These are phyloP conservation scores for Kwoniella sp. DNA, from an alignment of 768 basidiomycete species.

Conservation along the genomic window DNA sequence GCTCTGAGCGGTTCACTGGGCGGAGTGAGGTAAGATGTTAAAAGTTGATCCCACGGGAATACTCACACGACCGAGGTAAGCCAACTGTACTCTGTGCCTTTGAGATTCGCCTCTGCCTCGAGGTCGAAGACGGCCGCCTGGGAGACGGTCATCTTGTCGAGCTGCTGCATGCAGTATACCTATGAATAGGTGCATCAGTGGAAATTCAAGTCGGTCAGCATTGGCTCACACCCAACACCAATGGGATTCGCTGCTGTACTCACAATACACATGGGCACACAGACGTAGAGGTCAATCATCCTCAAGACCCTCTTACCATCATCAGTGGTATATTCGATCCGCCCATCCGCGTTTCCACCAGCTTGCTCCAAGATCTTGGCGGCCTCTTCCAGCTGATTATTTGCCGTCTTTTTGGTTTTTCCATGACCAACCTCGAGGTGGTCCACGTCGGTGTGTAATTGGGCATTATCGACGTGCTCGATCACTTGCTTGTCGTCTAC, in stretches of 20 bases:
- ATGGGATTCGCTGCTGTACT: background rate
- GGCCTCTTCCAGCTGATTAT: slow-evolving; percentile 33
- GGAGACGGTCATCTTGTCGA: slow-evolving; percentile 59
- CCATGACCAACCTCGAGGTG: background rate
- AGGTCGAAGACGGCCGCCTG: slow-evolving; percentile 62
- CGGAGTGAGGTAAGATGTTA: too few species aligned
- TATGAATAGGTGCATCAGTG: background rate
- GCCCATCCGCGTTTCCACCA: slow-evolving; percentile 12
- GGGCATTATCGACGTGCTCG: slow-evolving; percentile 13
- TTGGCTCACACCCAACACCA: too few species aligned
- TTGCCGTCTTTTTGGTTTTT: slow-evolving; percentile 14
- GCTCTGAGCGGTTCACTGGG: too few species aligned
- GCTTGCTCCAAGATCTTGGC: slow-evolving; percentile 22
- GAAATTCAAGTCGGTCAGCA: background rate
- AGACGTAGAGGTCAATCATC: slow-evolving; percentile 38
- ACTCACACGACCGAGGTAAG: background rate
- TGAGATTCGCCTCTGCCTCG: slow-evolving; percentile 45
- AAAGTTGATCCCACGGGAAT: too few species aligned
- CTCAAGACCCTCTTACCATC: slow-evolving; percentile 36
- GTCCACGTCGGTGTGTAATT: background rate
- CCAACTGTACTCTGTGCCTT: slow-evolving; percentile 60
- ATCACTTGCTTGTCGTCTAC: slow-evolving; percentile 17
- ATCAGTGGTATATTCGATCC: slow-evolving; percentile 28
- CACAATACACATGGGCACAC: slow-evolving; percentile 29
- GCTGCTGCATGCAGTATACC: slow-evolving; percentile 24